Base-by-base conservation (phyloP, 2,329 filamentous ascomycete genomes). In the Cladophialophora chaetospira region DNA sequence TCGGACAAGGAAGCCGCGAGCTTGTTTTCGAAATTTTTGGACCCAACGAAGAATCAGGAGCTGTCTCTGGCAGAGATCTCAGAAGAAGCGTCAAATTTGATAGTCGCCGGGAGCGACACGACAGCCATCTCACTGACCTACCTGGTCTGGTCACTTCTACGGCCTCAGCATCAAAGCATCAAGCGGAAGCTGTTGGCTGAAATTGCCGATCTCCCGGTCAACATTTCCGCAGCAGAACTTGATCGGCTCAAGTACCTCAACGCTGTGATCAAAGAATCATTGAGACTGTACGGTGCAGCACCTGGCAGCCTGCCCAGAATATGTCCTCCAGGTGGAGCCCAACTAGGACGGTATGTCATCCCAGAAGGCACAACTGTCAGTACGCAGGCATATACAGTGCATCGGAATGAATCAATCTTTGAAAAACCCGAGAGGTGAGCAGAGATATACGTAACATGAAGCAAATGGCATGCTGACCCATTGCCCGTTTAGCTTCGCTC, bases 251-350 rank as follows among this genome's bases (percentile, higher is more conserved):
- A 80, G 1, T 62, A 82, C 2, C 73, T 86, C 0, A 75, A 86
- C 54, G 80, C 82, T n/a, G 72, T 84, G 2, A 61, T 86, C n/a
- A 78, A 75, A 67, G 84, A 87, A 65, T 82, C 82, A 0, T 73
- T 86, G 21, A 77, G 83, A 2, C 72, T 83, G 1, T 77, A 84
- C 53, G 75, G 81, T 0, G 77, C 83, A 0, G 82, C 84, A 9
- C 81, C 82, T 0, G 82, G 81, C 0, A 74, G 75, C 0, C 78
- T 84, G 54, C 82, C 81, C 1, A 77, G 83, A 1, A 69, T 77
- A 17, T 78, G 77, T 0, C 82, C 83, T 0, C 58, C 61, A 1
- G 67, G 70, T 0, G 75, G 75, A 0, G 79, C 77, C 46, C 65
- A 66, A 0, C 58, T 82, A 1, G 68, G 58, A 0, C 77, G 73